Evolutionary conservation across 192 early-diverging fungal genomes (phyloP).

Genomic region (Backusella westeae): DNA sequence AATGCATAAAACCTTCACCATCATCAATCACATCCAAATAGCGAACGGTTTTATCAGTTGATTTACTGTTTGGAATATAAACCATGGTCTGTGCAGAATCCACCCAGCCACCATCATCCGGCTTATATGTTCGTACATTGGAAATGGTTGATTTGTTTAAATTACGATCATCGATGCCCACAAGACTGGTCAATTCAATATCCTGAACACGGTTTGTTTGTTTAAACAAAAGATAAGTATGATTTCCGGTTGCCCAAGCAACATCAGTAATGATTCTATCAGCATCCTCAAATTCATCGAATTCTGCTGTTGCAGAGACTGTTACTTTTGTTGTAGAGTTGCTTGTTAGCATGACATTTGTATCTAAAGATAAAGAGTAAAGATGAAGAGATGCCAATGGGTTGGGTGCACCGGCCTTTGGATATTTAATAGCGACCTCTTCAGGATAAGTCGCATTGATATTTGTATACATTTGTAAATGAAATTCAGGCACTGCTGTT

Average conservation of each 20-base stretch:
- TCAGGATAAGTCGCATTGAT: conserved; percentile 62
- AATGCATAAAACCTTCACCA: conserved; percentile 60
- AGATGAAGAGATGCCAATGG: conserved; percentile 79
- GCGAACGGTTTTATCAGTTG: conserved; percentile 32
- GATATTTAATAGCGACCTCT: conserved; percentile 79
- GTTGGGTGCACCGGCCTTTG: conserved; percentile 86
- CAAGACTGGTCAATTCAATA: conserved; percentile 66
- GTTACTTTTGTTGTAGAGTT: conserved; percentile 26
- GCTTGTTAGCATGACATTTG: conserved; percentile 19
- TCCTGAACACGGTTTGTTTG: conserved; percentile 92
- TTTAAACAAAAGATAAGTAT: conserved; percentile 65
- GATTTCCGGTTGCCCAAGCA: conserved; percentile 69
- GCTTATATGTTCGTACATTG: conserved; percentile 54
- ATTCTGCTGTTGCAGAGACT: conserved; percentile 5
- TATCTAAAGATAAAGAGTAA: conserved; percentile 34
- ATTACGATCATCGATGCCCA: conserved; percentile 38
- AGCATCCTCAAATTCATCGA: conserved; percentile 54
- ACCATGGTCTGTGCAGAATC: conserved; percentile 55
- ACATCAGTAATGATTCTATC: conserved; percentile 84
- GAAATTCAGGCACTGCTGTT: conserved; percentile 72
- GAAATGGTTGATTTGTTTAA: conserved; percentile 14
- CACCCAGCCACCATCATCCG: conserved; percentile 72
- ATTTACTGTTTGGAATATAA: conserved; percentile 31
- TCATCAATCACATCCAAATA: conserved; percentile 69
- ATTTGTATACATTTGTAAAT: conserved; percentile 69